Percentiles rank a stretch among this genome's conserved stretches.
Conservation (phyloP, 305 asterid species). For the Plantago rigida region DNA sequence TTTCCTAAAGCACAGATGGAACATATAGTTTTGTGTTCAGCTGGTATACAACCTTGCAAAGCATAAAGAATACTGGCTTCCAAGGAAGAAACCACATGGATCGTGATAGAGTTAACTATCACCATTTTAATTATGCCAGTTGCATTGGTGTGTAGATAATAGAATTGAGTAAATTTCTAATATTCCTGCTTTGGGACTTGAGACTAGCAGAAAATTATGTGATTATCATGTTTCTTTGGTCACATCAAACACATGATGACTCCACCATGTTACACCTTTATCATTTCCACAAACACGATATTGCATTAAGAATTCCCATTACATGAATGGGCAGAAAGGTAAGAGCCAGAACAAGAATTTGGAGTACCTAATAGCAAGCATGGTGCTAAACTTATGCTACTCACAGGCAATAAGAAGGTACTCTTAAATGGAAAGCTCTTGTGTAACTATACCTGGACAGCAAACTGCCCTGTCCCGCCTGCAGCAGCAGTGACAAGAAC, state of each 20-base stretch:
- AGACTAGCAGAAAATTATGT: not conserved
- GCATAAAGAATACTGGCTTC: not conserved
- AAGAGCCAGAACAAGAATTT: slow-evolving; percentile 12
- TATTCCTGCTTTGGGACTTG: not conserved
- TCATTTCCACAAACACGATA: slow-evolving; percentile 2
- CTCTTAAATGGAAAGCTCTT: slow-evolving; percentile 14
- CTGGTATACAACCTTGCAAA: not conserved
- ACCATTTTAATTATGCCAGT: not conserved
- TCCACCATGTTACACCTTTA: not conserved
- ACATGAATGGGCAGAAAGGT: slow-evolving; percentile 7
- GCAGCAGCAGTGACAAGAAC: slow-evolving; percentile 99
- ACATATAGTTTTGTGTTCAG: not conserved
- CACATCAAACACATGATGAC: not conserved
- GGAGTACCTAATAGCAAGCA: slow-evolving; percentile 7
- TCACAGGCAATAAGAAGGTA: slow-evolving; percentile 20
- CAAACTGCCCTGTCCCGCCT: slow-evolving; percentile 98
- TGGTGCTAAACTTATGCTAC: slow-evolving; percentile 11
- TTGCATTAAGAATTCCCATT: slow-evolving; percentile 1
- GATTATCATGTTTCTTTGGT: not conserved
- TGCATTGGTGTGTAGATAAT: not conserved
- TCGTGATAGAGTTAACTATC: not conserved
- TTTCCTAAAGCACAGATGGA: not conserved
- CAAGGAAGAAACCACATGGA: not conserved
- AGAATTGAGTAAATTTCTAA: not conserved
- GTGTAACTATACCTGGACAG: slow-evolving; percentile 68